These are phyloP conservation scores for Beauveria bassiana DNA, from an alignment of 2,329 filamentous ascomycete species.

Conservation along the genomic window DNA sequence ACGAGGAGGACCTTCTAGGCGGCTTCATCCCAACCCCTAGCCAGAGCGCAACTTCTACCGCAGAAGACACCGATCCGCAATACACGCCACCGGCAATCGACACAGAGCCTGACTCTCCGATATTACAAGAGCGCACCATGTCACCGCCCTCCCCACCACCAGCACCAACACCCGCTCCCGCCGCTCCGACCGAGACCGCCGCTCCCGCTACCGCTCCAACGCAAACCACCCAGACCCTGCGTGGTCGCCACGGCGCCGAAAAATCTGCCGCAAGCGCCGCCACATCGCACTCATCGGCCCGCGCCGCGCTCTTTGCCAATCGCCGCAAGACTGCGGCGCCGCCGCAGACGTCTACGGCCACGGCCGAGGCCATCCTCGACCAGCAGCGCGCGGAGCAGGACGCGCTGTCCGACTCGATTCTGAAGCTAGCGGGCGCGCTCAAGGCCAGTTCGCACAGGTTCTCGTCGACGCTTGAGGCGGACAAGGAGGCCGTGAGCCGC, in stretches of 20 bases:
- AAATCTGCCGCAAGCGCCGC: slow-evolving; percentile 15
- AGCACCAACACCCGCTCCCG: slow-evolving; percentile 12
- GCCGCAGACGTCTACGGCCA: slow-evolving; percentile 36
- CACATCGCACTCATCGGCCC: slow-evolving; percentile 27
- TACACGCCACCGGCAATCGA: slow-evolving; percentile 39
- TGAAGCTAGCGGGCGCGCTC: slow-evolving; percentile 69
- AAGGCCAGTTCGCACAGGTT: slow-evolving; percentile 70
- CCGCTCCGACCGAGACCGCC: background rate
- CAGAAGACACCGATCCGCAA: slow-evolving; percentile 34
- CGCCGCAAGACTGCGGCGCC: slow-evolving; percentile 29
- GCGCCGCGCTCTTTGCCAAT: slow-evolving; percentile 37
- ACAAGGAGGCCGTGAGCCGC: slow-evolving; percentile 62
- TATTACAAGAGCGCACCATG: slow-evolving; percentile 24
- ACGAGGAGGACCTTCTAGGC: slow-evolving; percentile 50
- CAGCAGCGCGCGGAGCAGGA: slow-evolving; percentile 79
- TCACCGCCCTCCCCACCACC: slow-evolving; percentile 21
- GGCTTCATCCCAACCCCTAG: slow-evolving; percentile 48
- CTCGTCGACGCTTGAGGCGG: slow-evolving; percentile 59
- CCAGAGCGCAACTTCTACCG: slow-evolving; percentile 40
- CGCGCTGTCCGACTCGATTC: slow-evolving; percentile 69
- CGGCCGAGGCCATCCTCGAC: slow-evolving; percentile 65
- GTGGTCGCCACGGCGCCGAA: slow-evolving; percentile 21
- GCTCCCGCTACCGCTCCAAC: slow-evolving; percentile 18
- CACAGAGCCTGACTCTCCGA: slow-evolving; percentile 27
- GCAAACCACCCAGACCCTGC: slow-evolving; percentile 28